Percentiles rank a stretch among this genome's conserved stretches.
These are phyloP conservation scores for Symbiodinium pilosum DNA, from an alignment of 73 alveolate genomes.

Conservation along the genomic window DNA sequence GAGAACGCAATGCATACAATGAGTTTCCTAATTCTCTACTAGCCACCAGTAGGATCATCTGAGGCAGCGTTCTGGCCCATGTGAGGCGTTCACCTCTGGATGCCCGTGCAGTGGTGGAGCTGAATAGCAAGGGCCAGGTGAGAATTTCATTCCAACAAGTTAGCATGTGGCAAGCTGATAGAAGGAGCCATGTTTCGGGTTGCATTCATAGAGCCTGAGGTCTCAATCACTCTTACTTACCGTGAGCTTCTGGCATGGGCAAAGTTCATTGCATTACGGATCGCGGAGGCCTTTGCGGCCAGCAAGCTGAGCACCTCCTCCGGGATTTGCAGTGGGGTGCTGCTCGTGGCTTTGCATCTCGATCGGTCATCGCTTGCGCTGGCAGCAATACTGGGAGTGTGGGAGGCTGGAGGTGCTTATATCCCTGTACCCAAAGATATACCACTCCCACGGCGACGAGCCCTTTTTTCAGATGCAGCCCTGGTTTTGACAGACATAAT, in stretches of 20 bases:
- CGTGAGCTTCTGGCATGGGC: constrained; percentile 64
- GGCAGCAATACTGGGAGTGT: constrained; percentile 44
- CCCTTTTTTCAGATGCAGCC: constrained; percentile 19
- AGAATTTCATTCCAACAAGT: no score
- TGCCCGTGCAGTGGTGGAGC: background rate
- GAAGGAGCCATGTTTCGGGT: no score
- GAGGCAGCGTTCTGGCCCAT: background rate
- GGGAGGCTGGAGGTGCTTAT: constrained; percentile 89
- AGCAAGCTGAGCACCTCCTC: background rate
- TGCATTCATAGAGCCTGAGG: no score
- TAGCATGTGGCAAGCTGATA: no score
- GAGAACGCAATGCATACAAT: no score
- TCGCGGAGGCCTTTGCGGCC: background rate
- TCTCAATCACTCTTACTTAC: background rate
- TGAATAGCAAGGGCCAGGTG: background rate
- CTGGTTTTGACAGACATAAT: background rate
- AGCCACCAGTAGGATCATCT: background rate
- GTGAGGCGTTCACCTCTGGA: background rate
- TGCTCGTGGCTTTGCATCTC: constrained; percentile 47
- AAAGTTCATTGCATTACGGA: background rate
- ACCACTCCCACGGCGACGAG: constrained; percentile 1
- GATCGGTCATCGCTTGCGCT: constrained; percentile 63
- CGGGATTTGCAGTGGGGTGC: background rate
- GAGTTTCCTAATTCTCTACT: no score
- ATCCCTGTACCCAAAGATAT: constrained; percentile 65